Evolutionary conservation across 2,329 filamentous ascomycete species (phyloP).

Genomic region (Phyllosticta citrichinensis): DNA sequence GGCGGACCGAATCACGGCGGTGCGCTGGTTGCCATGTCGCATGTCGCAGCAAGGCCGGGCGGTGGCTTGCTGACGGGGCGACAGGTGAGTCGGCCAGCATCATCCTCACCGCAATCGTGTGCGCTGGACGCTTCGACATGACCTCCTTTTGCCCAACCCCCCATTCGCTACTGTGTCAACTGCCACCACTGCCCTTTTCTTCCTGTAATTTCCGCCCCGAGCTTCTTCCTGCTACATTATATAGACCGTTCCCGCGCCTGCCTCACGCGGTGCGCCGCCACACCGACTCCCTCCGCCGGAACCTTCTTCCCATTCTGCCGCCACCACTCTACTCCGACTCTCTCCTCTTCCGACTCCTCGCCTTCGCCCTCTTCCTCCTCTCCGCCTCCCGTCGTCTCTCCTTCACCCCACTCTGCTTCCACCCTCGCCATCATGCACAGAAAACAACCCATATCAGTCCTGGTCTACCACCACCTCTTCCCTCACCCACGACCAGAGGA

Average conservation of each 20-base stretch:
- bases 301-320: not conserved
- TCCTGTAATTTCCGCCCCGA: constrained; percentile 9
- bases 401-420: not conserved
- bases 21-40: constrained; percentile 3
- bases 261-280: not conserved
- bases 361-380: not conserved
- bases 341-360: not conserved
- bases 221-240: not conserved
- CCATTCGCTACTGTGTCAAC: not conserved
- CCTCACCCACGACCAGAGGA: constrained; percentile 57
- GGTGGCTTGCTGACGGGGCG: not conserved
- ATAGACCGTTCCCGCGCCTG: constrained; percentile 1
- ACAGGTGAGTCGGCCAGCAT: not conserved
- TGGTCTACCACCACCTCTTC: constrained; percentile 67
- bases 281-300: not conserved
- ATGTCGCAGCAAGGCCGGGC: not conserved
- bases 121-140: not conserved
- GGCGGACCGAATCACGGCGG: not conserved
- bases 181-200: not conserved
- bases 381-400: not conserved
- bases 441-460: constrained; percentile 55
- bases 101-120: not conserved
- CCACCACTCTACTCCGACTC: not conserved
- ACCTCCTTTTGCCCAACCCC: not conserved
- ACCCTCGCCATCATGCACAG: constrained; percentile 52